Evolutionary conservation across 2,329 filamentous ascomycete species (phyloP).

Genomic region (Graphiopsis chlorocephala): DNA sequence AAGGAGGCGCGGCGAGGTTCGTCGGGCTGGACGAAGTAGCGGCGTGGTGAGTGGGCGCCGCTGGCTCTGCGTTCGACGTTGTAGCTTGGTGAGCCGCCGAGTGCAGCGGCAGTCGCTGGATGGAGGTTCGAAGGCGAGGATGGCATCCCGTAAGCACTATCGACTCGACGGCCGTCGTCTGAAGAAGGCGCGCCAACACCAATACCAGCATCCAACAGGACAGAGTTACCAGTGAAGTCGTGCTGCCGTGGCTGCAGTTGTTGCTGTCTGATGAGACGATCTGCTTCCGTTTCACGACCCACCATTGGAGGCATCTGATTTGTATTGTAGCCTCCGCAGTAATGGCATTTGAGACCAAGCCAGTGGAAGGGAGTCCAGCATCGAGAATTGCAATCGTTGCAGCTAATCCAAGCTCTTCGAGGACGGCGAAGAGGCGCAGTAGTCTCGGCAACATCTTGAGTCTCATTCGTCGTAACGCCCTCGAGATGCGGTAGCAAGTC

Average conservation of each 20-base stretch:
- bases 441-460: constrained; percentile 1
- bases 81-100: constrained; percentile 19
- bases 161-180: constrained; percentile 21
- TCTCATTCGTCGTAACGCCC: constrained; percentile 7
- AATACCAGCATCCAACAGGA: constrained; percentile 34
- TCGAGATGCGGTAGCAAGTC: constrained; percentile 28
- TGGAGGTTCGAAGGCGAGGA: constrained; percentile 21
- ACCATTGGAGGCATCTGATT: constrained; percentile 47
- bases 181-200: constrained; percentile 21
- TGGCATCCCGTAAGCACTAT: constrained; percentile 22
- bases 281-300: constrained; percentile 34
- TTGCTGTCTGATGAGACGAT: constrained; percentile 31
- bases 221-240: constrained; percentile 36
- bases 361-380: constrained; percentile 89
- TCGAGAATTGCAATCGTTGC: constrained; percentile 91
- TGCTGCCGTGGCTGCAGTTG: constrained; percentile 30
- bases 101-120: constrained; percentile 13
- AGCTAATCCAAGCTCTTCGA: constrained; percentile 71
- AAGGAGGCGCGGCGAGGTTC: constrained; percentile 22
- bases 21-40: constrained; percentile 34
- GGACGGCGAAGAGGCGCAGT: constrained; percentile 24
- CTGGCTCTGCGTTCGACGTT: constrained; percentile 21
- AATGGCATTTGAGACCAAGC: constrained; percentile 83
- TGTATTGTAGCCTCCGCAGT: constrained; percentile 55
- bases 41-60: constrained; percentile 28